phyloP scores from a whole-genome alignment of 169 alveolate genomes.

The Plasmodium coatneyi region DNA sequence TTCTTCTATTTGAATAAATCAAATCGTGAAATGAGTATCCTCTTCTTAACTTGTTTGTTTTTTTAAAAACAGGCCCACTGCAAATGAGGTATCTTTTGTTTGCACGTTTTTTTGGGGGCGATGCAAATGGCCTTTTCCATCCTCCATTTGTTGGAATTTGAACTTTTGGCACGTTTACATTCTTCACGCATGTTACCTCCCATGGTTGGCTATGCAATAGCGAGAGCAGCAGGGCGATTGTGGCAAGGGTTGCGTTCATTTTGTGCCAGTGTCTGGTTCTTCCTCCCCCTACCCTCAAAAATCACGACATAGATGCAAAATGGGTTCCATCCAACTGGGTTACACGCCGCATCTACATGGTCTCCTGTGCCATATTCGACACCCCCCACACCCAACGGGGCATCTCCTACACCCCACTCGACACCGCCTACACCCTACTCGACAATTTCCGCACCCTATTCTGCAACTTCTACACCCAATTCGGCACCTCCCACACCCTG shows the following conservation, averaged over 20 bases:
- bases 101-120: background rate
- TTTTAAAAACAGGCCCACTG: slow-evolving; percentile 11
- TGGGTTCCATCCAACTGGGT: background rate
- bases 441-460: slow-evolving; percentile 14
- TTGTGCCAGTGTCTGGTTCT: background rate
- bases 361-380: background rate
- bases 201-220: background rate
- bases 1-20: slow-evolving; percentile 39
- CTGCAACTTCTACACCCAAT: slow-evolving; percentile 18
- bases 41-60: background rate
- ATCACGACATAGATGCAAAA: background rate
- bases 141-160: background rate
- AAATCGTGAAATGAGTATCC: background rate
- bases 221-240: background rate
- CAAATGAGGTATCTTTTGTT: background rate
- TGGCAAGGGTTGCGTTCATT: background rate
- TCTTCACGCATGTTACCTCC: background rate
- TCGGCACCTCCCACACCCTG: slow-evolving; percentile 9
- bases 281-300: background rate
- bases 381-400: slow-evolving; percentile 8
- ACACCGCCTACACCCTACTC: slow-evolving; percentile 4
- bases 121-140: background rate
- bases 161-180: background rate
- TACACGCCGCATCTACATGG: slow-evolving; percentile 6
- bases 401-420: slow-evolving; percentile 20